Conservation (phyloP, 2,329 filamentous ascomycete genomes). For the Cladophialophora yegresii region DNA sequence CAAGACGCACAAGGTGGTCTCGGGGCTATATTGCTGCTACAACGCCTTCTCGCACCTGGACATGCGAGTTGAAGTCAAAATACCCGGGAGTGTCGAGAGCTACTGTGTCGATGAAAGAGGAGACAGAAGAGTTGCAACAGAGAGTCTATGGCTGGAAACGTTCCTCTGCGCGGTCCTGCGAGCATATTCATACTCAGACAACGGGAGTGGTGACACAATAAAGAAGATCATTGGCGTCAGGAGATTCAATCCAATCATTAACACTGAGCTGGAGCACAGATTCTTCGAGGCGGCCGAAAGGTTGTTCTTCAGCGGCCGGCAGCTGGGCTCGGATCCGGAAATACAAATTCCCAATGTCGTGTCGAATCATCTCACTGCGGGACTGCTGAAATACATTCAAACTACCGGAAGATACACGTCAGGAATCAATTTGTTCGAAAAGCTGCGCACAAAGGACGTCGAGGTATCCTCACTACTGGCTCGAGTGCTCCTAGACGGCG, state of each 20-base stretch:
- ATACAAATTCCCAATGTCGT: constrained; percentile 97
- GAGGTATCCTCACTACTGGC: constrained; percentile 92
- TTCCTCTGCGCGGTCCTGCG: constrained; percentile 93
- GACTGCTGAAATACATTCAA: constrained; percentile 88
- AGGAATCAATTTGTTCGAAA: constrained; percentile 96
- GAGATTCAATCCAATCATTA: constrained; percentile 95
- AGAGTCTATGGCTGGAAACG: constrained; percentile 94
- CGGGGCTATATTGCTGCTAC: constrained; percentile 97
- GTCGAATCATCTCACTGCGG: constrained; percentile 92
- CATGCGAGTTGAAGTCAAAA: constrained; percentile 97
- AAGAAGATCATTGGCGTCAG: constrained; percentile 97
- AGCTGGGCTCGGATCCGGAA: constrained; percentile 92
- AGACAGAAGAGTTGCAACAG: constrained; percentile 88
- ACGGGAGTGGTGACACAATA: constrained; percentile 90
- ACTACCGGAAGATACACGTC: constrained; percentile 93
- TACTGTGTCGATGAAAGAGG: constrained; percentile 97
- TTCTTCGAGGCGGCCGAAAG: constrained; percentile 93
- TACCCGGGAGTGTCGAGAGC: constrained; percentile 92
- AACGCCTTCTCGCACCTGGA: constrained; percentile 98
- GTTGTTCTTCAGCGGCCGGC: constrained; percentile 92
- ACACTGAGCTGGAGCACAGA: constrained; percentile 95
- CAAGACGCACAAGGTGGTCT: constrained; percentile 84
- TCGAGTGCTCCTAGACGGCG: constrained; percentile 87
- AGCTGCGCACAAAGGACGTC: constrained; percentile 83
- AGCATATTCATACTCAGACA: constrained; percentile 94